A percentile compares a stretch with the other conserved stretches of the same genome.
Conservation (phyloP, 2,329 filamentous ascomycete genomes). For the Leptographium radiaticola region DNA sequence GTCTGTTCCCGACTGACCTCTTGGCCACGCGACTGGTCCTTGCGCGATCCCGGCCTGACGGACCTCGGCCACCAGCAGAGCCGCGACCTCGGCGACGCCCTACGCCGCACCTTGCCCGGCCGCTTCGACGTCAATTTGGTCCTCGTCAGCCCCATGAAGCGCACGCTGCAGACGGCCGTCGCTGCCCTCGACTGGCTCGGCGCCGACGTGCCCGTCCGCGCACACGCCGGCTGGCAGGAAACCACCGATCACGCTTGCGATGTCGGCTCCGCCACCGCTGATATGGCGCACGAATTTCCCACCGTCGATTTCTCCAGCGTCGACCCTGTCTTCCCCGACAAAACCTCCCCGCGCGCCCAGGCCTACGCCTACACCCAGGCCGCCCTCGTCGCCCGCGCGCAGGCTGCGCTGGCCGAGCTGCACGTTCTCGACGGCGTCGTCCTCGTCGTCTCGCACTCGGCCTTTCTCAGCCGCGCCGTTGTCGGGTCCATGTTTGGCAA, state of each 20-base stretch:
- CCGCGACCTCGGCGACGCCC: conserved; percentile 25
- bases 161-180: conserved; percentile 52
- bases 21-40: conserved; percentile 28
- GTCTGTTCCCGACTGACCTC: not conserved
- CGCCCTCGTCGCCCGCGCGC: conserved; percentile 42
- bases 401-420: conserved; percentile 34
- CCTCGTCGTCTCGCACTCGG: conserved; percentile 52
- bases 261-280: conserved; percentile 35
- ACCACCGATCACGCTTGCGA: conserved; percentile 47
- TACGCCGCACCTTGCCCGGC: conserved; percentile 27
- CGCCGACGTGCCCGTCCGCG: conserved; percentile 32
- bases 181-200: conserved; percentile 42
- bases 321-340: conserved; percentile 50
- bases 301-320: conserved; percentile 41
- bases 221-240: conserved; percentile 53
- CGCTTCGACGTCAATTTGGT: conserved; percentile 38
- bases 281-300: conserved; percentile 36
- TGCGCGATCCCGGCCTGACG: conserved; percentile 39
- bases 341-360: conserved; percentile 32
- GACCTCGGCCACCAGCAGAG: conserved; percentile 37
- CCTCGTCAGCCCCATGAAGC: conserved; percentile 50
- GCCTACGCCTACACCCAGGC: conserved; percentile 39
- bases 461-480: conserved; percentile 46
- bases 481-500: conserved; percentile 45
- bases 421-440: conserved; percentile 44